Conservation (phyloP, 2,329 filamentous ascomycete species). For the Fusarium mangiferae region DNA sequence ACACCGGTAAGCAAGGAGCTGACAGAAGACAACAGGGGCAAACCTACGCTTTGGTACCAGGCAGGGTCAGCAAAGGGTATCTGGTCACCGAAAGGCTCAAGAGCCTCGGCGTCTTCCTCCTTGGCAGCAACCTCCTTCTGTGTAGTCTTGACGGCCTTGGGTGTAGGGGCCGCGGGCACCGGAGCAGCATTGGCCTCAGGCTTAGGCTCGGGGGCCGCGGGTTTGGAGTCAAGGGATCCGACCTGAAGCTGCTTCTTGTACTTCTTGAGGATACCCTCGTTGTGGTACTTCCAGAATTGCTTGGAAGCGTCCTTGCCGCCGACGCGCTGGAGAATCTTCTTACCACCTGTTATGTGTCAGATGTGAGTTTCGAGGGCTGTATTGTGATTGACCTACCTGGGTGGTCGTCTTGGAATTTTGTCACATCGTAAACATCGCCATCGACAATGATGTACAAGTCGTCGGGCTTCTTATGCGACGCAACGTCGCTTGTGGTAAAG, state of each 20-base stretch:
- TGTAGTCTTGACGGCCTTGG: slow-evolving; percentile 48
- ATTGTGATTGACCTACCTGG: slow-evolving; percentile 66
- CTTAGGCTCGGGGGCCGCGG: slow-evolving; percentile 85
- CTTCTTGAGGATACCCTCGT: slow-evolving; percentile 88
- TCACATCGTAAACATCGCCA: slow-evolving; percentile 95
- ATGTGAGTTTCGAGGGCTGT: background rate
- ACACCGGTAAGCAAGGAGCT: slow-evolving; percentile 12
- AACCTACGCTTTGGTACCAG: slow-evolving; percentile 91
- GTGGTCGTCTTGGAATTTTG: slow-evolving; percentile 86
- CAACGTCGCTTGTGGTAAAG: slow-evolving; percentile 86
- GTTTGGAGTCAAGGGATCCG: slow-evolving; percentile 90
- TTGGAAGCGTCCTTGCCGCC: slow-evolving; percentile 74
- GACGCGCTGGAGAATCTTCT: slow-evolving; percentile 72
- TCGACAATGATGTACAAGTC: slow-evolving; percentile 92
- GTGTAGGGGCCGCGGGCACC: slow-evolving; percentile 47
- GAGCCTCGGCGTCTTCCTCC: slow-evolving; percentile 71
- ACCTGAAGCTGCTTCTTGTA: slow-evolving; percentile 81
- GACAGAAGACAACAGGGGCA: background rate
- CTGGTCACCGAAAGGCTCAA: slow-evolving; percentile 86
- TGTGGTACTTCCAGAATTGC: slow-evolving; percentile 82
- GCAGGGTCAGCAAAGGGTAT: slow-evolving; percentile 92
- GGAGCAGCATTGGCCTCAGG: slow-evolving; percentile 65
- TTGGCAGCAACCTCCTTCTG: slow-evolving; percentile 57
- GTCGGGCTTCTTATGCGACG: slow-evolving; percentile 88
- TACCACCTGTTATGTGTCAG: slow-evolving; percentile 59